These are phyloP conservation scores for Pelomyxa schiedti DNA, from an alignment of 78 protist genomes.

Conservation along the genomic window DNA sequence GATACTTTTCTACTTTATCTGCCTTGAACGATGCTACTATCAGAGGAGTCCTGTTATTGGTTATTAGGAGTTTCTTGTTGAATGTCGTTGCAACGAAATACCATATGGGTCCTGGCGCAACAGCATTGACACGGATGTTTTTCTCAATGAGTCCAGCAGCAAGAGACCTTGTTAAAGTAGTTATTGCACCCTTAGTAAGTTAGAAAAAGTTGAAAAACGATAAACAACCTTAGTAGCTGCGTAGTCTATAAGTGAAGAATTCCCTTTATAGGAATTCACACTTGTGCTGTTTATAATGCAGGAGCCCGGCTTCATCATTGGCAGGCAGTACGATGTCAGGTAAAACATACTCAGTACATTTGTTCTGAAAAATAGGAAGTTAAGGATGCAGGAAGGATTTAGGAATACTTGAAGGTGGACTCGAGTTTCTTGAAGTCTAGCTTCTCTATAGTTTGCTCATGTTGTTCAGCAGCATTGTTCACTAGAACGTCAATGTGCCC, in stretches of 20 bases:
- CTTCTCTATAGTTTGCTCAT: background rate
- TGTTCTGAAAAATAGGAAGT: too few species aligned
- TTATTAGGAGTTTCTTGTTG: too few species aligned
- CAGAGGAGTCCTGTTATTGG: too few species aligned
- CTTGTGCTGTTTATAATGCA: constrained; percentile 14
- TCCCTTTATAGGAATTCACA: constrained; percentile 12
- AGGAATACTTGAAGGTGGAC: constrained; percentile 22
- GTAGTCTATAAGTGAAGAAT: constrained; percentile 14
- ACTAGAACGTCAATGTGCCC: constrained; percentile 9
- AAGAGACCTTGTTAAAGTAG: constrained; percentile 22
- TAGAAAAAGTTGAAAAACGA: too few species aligned
- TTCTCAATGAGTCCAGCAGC: constrained; percentile 21
- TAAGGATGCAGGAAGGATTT: too few species aligned
- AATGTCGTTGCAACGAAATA: too few species aligned
- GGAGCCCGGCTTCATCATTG: constrained; percentile 3
- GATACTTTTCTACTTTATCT: too few species aligned
- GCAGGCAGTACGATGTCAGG: background rate
- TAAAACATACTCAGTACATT: constrained; percentile 2
- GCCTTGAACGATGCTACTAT: background rate
- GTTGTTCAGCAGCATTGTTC: constrained; percentile 17
- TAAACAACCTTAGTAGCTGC: constrained; percentile 14
- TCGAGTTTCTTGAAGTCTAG: constrained; percentile 1
- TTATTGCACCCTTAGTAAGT: constrained; percentile 48
- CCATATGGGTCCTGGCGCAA: constrained; percentile 46
- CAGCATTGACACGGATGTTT: constrained; percentile 34